Base-by-base conservation (phyloP, 176 grass and related monocot genomes). In the Hsuehochloa calcarea region DNA sequence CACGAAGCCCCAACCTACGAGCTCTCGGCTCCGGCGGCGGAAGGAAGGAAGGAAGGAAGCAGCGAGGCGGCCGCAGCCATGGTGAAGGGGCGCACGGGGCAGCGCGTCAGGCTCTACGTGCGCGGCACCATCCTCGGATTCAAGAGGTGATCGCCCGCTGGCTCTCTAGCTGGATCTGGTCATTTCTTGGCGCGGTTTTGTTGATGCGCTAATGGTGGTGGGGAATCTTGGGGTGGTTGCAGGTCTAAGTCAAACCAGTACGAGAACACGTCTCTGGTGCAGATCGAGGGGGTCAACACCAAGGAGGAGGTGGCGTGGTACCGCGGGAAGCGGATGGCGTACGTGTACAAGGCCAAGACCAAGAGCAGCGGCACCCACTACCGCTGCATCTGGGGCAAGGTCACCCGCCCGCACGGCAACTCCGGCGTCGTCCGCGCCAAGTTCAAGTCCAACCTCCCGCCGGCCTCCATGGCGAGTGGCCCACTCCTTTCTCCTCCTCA, bases 271-370 rank as follows among this genome's bases (percentile, higher is more conserved):
- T 97, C 89, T 23, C 51, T 97, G 73, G 85, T 97, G 56, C 91
- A 97, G 82, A 93, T 92, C 68, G 89, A 97, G 82, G 94, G 91
- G 46, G 89, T 97, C 7, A 97, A 91, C 91, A 90, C 91, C 5
- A 94, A 92, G 85, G 94, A 92, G 79, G 89, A 93, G 63, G 91
- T 97, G 35, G 82, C 78, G 51, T 97, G 89, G 87, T 97, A 97
- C 91, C 71, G 49, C 17, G 89, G 91, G 27, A 97, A 94, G 89
- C 78, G 89, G 54, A 50, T 97, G 91, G 94, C 91, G 10, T 94
- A 97, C 82, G 75, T 97, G 22, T 97, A 97, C 91, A 97, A 93
- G 91, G 94, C 91, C 65, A 97, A 93, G 91, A 93, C 89, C 74
- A 93, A 97, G 87, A 84, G 73, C 50, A 88, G 68, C 22, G 91